Conservation (phyloP, 257 asterid genomes). For the Nicotiana otophora region DNA sequence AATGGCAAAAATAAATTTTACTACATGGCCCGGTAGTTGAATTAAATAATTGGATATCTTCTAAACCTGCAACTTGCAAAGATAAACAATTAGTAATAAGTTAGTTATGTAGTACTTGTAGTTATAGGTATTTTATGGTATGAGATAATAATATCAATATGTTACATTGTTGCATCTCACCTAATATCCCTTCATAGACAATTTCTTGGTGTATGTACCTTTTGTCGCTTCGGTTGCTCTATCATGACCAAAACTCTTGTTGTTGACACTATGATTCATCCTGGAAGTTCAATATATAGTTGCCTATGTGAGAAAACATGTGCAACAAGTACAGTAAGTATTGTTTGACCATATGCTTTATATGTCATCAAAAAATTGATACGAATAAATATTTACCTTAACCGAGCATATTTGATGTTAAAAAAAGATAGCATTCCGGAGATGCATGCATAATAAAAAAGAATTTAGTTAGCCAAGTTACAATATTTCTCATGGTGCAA, state of each 20-base stretch:
- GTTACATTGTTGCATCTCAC: no score
- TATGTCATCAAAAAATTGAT: not conserved
- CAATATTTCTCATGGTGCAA: not conserved
- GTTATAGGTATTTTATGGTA: no score
- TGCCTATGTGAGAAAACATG: not conserved
- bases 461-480: not conserved
- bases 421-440: not conserved
- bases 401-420: not conserved
- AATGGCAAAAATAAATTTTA: not conserved
- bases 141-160: no score
- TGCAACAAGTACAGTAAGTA: not conserved
- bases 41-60: not conserved
- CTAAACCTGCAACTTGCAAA: not conserved
- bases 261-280: not conserved
- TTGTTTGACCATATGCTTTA: not conserved
- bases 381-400: not conserved
- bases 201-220: no score
- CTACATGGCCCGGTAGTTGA: not conserved
- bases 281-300: not conserved
- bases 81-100: not conserved
- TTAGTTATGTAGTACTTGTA: not conserved
- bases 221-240: no score
- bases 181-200: no score
- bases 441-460: not conserved
- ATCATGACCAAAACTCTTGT: no score